Conservation (phyloP, 2,329 filamentous ascomycete species). For the Malbranchea zuffiana region DNA sequence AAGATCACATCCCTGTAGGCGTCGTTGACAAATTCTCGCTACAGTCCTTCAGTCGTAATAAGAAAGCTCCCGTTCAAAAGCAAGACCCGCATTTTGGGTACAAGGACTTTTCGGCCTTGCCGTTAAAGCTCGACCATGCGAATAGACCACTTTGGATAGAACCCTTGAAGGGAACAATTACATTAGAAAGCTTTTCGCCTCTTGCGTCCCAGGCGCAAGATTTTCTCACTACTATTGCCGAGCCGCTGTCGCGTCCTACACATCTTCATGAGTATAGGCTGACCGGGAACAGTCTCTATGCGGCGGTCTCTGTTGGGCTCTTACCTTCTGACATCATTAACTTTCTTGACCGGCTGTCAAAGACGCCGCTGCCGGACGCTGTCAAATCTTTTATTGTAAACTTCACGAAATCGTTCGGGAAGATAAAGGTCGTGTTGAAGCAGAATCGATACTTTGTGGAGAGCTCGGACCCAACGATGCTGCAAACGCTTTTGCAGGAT, state of each 20-base stretch:
- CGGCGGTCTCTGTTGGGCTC: slow-evolving; percentile 88
- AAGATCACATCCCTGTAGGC: too few relatives aligned
- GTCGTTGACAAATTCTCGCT: slow-evolving; percentile 46
- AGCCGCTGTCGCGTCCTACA: slow-evolving; percentile 78
- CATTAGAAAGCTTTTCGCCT: slow-evolving; percentile 87
- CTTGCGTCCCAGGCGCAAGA: slow-evolving; percentile 79
- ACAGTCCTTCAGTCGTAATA: slow-evolving; percentile 40
- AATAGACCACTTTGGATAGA: slow-evolving; percentile 93
- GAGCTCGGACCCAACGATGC: slow-evolving; percentile 73
- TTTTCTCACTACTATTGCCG: slow-evolving; percentile 90
- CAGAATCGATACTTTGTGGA: slow-evolving; percentile 92
- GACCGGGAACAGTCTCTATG: slow-evolving; percentile 86
- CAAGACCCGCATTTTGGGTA: slow-evolving; percentile 49
- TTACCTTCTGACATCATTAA: slow-evolving; percentile 81
- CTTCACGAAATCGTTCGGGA: slow-evolving; percentile 84
- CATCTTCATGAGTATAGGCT: slow-evolving; percentile 91
- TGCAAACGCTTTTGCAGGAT: slow-evolving; percentile 80
- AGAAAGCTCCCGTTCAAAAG: slow-evolving; percentile 30
- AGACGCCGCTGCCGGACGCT: slow-evolving; percentile 72
- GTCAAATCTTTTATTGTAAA: slow-evolving; percentile 70
- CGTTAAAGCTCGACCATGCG: slow-evolving; percentile 76
- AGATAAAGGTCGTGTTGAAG: slow-evolving; percentile 88
- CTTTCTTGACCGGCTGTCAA: slow-evolving; percentile 76
- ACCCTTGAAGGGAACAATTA: slow-evolving; percentile 72
- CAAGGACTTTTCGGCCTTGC: slow-evolving; percentile 70